Base-by-base conservation (phyloP, 2,329 filamentous ascomycete species). In the Alternaria arborescens region DNA sequence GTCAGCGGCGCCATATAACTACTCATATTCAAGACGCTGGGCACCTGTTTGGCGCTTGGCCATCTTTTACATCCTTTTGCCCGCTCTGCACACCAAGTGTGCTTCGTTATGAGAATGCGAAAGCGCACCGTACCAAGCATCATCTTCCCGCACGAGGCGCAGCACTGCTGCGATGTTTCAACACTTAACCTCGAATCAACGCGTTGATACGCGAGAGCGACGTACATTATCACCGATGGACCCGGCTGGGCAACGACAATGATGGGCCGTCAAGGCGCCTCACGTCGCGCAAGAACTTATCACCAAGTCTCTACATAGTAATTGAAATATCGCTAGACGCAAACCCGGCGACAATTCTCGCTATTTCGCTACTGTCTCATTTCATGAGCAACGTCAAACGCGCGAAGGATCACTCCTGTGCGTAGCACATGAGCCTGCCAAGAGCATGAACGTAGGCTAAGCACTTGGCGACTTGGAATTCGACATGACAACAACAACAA, bases 381-480 rank as follows among this genome's bases (percentile, higher is more conserved):
- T 12, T n/a, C 46, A 48, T 36, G 11, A 24, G 46, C 20, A n/a
- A 11, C 30, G 14, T 24, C 8, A 3, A n/a, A 48, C 16, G 30
- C 32, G 46, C 34, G 5, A 34, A 36, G 30, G 20, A 24, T 22
- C 7, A 36, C 30, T 32, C 30, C 30, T 12, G 8, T 48, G 30
- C 20, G 24, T 48, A 24, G 46, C 28, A 50, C 10, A 24, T 28
- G 10, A 36, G 16, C 20, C 18, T 56, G 52, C 57, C 57, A 56
- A 60, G 57, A 10, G 18, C 38, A 12, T 3, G 4, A 34, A 51
- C 38, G 44, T 46, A 51, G 14, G 57, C 52, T 56, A 60, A 56
- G 57, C 38, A 43, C 48, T 50, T 56, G 57, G 57, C 57, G 44
- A 26, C 57, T 55, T 55, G 52, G 57, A 22, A 28, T 38, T 43